phyloP scores from a whole-genome alignment of 2,329 filamentous ascomycete species.

The Boeremia exigua region DNA sequence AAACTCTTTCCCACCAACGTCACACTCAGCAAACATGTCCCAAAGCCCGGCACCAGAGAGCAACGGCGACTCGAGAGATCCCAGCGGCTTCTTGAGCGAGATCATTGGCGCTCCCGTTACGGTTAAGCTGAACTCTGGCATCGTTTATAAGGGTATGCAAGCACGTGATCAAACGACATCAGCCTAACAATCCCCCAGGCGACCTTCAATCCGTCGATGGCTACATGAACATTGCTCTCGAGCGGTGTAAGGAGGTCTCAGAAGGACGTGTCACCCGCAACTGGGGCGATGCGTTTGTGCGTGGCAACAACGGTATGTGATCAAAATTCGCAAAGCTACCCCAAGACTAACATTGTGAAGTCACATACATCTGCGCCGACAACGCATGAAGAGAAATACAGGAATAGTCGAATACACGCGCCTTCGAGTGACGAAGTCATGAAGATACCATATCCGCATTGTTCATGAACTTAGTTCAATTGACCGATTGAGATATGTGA shows the following conservation, averaged over 20 bases:
- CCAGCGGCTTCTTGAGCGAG: constrained; percentile 88
- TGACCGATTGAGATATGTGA: neutral
- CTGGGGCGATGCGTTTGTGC: constrained; percentile 93
- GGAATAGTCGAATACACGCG: neutral
- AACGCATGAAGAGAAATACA: constrained; percentile 22
- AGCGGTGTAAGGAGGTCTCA: constrained; percentile 92
- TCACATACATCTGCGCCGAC: constrained; percentile 43
- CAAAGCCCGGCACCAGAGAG: constrained; percentile 60
- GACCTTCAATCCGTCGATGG: constrained; percentile 97
- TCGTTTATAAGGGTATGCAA: constrained; percentile 86
- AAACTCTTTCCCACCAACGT: constrained; percentile 3
- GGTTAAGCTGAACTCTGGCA: constrained; percentile 98
- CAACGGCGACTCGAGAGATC: constrained; percentile 80
- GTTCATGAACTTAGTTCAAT: constrained; percentile 5
- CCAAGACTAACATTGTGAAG: constrained; percentile 24
- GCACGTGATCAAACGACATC: constrained; percentile 1
- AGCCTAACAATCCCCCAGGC: constrained; percentile 60
- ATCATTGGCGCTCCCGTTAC: constrained; percentile 94
- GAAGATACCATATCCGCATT: constrained; percentile 6
- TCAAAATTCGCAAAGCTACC: neutral
- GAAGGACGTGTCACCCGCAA: constrained; percentile 81
- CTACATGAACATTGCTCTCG: constrained; percentile 99
- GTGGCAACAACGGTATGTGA: constrained; percentile 85
- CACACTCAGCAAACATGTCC: constrained; percentile 24
- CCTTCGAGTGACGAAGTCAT: constrained; percentile 1